phyloP scores from a whole-genome alignment of 192 early-diverging fungal species.

The Endogone sp. region DNA sequence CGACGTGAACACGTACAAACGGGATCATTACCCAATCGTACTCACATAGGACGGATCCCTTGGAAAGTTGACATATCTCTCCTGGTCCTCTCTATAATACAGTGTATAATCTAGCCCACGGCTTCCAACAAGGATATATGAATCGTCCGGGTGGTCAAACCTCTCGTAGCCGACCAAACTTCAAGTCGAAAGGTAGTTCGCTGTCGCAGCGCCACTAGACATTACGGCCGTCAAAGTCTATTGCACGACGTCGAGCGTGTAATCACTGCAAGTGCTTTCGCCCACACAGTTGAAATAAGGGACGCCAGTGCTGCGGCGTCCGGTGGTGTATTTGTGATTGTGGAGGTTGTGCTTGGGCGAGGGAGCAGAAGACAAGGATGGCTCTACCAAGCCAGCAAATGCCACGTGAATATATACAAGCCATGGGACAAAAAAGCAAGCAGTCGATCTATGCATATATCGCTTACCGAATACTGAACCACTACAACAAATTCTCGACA shows the following conservation, averaged over 20 bases:
- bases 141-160: constrained; percentile 36
- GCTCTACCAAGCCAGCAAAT: too few species aligned
- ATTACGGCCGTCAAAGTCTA: constrained; percentile 40
- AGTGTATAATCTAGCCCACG: constrained; percentile 42
- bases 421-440: too few species aligned
- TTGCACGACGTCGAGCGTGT: constrained; percentile 30
- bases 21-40: background rate
- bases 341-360: too few species aligned
- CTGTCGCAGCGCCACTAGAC: constrained; percentile 48
- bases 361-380: too few species aligned
- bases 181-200: constrained; percentile 29
- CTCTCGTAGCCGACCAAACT: constrained; percentile 44
- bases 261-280: constrained; percentile 35
- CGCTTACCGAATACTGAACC: too few species aligned
- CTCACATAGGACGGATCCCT: constrained; percentile 15
- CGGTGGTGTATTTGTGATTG: constrained; percentile 27
- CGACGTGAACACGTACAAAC: too few species aligned
- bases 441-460: too few species aligned
- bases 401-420: too few species aligned
- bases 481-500: too few species aligned
- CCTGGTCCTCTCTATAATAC: constrained; percentile 10
- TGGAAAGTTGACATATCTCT: too few species aligned
- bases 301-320: constrained; percentile 29
- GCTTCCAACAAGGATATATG: constrained; percentile 33
- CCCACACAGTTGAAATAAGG: constrained; percentile 36